Evolutionary conservation across 2,329 filamentous ascomycete species (phyloP), one percentile per base, ranked within the genome.

Genomic region (Coniosporium tulheliwenetii): DNA sequence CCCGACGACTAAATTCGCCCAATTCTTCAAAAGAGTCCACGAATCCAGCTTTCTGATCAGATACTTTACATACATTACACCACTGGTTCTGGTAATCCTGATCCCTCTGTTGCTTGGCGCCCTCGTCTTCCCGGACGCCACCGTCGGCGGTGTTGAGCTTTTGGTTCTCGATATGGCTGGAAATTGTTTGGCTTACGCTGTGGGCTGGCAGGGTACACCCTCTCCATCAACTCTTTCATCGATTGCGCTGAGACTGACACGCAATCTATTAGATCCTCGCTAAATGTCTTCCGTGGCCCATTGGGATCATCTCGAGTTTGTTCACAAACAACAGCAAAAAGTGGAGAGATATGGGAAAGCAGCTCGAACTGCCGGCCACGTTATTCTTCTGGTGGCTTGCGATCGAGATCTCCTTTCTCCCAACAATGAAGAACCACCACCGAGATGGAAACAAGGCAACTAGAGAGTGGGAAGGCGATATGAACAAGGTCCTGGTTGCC

Each of bases 111-210:
- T 85, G 5, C 58, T 85, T 15, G 81, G 79, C 5, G 70, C 69
- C 1, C 59, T 82, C 13, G 46, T 71, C 1, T 81, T 71, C 45
- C 63, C 66, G n/a, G 47, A 70, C 38, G 66, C 80, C 1, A 75
- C 73, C 10, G 72, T 81, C 2, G 85, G 85, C 1, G 85, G 81
- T 14, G 85, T 94, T 0, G 55, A 76, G 46, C 65, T 95, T 36
- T 65, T 96, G 89, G 89, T 95, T 96, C 54, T 83, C 83, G 29
- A 85, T 95, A 46, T 96, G 89, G 89, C 70, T 95, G 13, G 84
- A 94, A 59, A 85, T 94, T 35, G 71, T 95, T 19, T 96, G 89
- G 89, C 69, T 89, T 46, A 85, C 85, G 0, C 68, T 95, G 0
- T 96, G 89, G 89, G 79, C 81, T 14, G 81, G 75, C 41, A 61